Evolutionary conservation across 1,284 basidiomycete species (phyloP).

Genomic region (Puccinia triticina): DNA sequence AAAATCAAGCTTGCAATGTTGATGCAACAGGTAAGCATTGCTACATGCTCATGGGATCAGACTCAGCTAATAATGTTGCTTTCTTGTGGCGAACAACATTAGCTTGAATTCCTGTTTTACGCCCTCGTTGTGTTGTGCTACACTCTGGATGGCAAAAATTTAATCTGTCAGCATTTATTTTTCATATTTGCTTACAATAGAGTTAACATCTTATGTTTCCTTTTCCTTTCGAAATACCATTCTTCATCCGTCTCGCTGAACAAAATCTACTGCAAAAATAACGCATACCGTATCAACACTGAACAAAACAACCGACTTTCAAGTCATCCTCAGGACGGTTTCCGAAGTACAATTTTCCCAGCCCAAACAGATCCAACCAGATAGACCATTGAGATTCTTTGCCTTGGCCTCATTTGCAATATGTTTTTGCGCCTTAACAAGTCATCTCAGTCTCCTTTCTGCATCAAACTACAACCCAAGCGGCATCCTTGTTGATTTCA

Average conservation of each 20-base stretch:
- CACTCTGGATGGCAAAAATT: conserved; percentile 27
- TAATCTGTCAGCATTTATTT: conserved; percentile 20
- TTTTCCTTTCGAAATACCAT: neutral
- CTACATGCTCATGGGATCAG: neutral
- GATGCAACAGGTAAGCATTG: conserved; percentile 15
- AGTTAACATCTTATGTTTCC: neutral
- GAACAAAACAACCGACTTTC: conserved; percentile 4
- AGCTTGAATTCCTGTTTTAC: conserved; percentile 30
- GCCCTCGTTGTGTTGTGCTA: conserved; percentile 21
- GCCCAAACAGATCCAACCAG: conserved; percentile 40
- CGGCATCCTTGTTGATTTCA: conserved; percentile 36
- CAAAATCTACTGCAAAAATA: neutral
- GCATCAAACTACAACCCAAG: conserved; percentile 10
- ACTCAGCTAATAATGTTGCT: neutral
- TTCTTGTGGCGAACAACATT: neutral
- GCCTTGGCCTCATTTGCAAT: conserved; percentile 21
- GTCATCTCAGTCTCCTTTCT: conserved; percentile 17
- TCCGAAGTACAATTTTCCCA: conserved; percentile 39
- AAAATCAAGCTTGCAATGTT: conserved; percentile 34
- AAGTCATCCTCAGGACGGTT: conserved; percentile 31
- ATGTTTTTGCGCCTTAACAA: conserved; percentile 10
- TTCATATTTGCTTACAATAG: neutral
- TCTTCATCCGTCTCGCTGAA: neutral
- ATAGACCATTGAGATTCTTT: conserved; percentile 35
- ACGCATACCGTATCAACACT: neutral